phyloP scores from a whole-genome alignment of 78 protist species.

The Tieghemostelium lacteum region DNA sequence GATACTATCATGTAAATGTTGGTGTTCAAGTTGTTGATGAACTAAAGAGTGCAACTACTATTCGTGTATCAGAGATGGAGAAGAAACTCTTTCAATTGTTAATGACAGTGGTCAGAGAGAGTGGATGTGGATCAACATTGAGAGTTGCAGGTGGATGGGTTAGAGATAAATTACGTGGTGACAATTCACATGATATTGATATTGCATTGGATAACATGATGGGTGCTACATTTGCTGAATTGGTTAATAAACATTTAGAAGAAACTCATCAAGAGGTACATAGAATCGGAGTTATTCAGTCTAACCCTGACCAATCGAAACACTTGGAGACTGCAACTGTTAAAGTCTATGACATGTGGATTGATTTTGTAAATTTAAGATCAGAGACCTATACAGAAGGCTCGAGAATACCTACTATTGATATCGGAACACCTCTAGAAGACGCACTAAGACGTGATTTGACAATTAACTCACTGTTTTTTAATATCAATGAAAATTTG shows the following conservation, averaged over 20 bases:
- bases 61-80: constrained; percentile 12
- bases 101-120: constrained; percentile 13
- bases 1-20: not conserved
- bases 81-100: constrained; percentile 6
- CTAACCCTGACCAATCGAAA: constrained; percentile 94
- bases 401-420: constrained; percentile 87
- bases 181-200: constrained; percentile 90
- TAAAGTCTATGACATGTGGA: constrained; percentile 67
- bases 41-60: not conserved
- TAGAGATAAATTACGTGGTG: constrained; percentile 92
- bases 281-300: constrained; percentile 80
- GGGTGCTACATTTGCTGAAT: constrained; percentile 85
- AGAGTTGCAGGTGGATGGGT: constrained; percentile 99
- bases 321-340: constrained; percentile 96
- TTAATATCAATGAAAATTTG: constrained; percentile 86
- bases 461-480: constrained; percentile 97
- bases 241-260: constrained; percentile 49
- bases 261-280: constrained; percentile 26
- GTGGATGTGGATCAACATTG: constrained; percentile 42
- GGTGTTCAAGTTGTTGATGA: constrained; percentile 1
- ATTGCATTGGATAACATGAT: constrained; percentile 87
- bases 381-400: constrained; percentile 88
- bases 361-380: constrained; percentile 97
- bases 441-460: constrained; percentile 97
- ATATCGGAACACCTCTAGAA: constrained; percentile 92